phyloP scores from a whole-genome alignment of 257 asterid genomes.

The Salvia hispanica region DNA sequence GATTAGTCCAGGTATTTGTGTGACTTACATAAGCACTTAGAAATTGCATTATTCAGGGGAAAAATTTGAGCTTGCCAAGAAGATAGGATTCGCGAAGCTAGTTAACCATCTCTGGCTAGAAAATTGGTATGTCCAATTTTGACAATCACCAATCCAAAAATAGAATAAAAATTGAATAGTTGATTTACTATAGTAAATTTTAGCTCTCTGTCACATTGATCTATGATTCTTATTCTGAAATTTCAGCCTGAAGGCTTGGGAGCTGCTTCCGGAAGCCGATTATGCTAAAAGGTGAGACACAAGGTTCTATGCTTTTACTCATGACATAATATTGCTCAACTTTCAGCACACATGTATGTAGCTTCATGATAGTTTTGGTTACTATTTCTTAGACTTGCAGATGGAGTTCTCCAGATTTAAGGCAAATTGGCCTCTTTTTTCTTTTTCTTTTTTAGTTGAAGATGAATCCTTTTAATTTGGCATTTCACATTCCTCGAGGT shows the following conservation, averaged over 20 bases:
- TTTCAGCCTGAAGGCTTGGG: constrained; percentile 85
- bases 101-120: constrained; percentile 88
- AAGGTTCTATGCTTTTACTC: background rate
- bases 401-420: constrained; percentile 3
- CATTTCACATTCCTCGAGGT: background rate
- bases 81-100: constrained; percentile 58
- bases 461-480: background rate
- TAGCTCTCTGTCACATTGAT: background rate
- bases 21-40: background rate
- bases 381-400: background rate
- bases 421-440: background rate
- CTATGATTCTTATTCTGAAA: constrained; percentile 3
- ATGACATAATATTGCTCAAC: background rate
- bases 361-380: no score
- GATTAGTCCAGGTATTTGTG: background rate
- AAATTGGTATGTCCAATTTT: constrained; percentile 62
- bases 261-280: constrained; percentile 76
- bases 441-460: no score
- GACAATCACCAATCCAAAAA: constrained; percentile 27
- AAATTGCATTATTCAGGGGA: constrained; percentile 56
- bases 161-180: background rate
- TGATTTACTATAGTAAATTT: background rate
- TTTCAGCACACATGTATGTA: constrained; percentile 4
- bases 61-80: constrained; percentile 87
- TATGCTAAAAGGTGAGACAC: constrained; percentile 70